Evolutionary conservation across 2,329 filamentous ascomycete genomes (phyloP), one percentile per base, ranked within the genome.

Genomic region (Tolypocladium pustulatum): DNA sequence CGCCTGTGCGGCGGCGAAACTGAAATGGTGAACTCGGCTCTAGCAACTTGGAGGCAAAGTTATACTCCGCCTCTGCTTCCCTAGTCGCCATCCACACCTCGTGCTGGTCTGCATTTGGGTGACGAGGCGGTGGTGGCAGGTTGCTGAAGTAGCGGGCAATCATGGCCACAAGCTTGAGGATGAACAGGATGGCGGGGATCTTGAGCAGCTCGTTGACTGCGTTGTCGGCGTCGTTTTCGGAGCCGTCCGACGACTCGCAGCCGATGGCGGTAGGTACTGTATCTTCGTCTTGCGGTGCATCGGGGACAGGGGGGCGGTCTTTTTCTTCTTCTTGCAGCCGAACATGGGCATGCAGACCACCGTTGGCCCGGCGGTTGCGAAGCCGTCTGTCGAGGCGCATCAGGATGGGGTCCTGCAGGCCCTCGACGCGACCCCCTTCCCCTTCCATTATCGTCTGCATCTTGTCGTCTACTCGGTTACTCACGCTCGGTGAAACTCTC

Each of bases 121-220:
- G 49, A 12, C 49, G 49, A n/a, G 49, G 49, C 30, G 49, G 49
- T 30, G 46, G 30, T n/a, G 34, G 43, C 25, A 36, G n/a, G 37
- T 27, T 38, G 57, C 36, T 38, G 36, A 55, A 52, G 52, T 32
- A 55, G 25, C 37, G 34, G 30, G 41, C 36, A 4, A 59, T 51
- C 40, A 59, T 37, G 54, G 55, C 41, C 13, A 59, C 27, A 17
- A 59, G 34, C 30, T 27, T 36, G 38, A 59, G 43, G 54, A 59
- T 46, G 54, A 55, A 51, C 25, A 59, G 41, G 15, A 59, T 43
- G 15, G 57, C 54, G 0, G 54, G 57, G 34, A 59, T 46, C 22
- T 32, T 54, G 27, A 59, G 53, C 25, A 52, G 15, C 2, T 56
- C 49, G 20, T 40, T 30, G 30, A 59, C 20, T 10, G 34, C 55